Percentiles rank a stretch among this genome's conserved stretches.
Conservation (phyloP, 2,329 filamentous ascomycete species). For the Exutisphaerella laricina region DNA sequence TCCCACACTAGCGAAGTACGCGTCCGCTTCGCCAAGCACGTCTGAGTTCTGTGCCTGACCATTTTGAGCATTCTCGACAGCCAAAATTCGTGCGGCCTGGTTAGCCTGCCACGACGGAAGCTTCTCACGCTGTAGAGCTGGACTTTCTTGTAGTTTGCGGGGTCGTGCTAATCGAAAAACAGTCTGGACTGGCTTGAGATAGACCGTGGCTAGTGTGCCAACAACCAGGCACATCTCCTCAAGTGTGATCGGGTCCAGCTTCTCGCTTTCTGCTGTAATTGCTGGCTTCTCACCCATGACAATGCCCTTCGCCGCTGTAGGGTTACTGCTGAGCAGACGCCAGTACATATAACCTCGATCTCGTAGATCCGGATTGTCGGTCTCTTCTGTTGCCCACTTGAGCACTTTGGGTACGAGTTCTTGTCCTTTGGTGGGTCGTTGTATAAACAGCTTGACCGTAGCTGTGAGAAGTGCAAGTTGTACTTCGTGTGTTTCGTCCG, state of each 20-base stretch:
- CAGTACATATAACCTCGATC: constrained; percentile 99
- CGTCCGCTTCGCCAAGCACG: constrained; percentile 69
- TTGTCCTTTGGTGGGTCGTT: constrained; percentile 89
- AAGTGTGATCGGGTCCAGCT: constrained; percentile 80
- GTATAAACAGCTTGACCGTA: constrained; percentile 96
- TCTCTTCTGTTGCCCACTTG: constrained; percentile 98
- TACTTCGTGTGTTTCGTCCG: constrained; percentile 91
- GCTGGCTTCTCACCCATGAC: constrained; percentile 98
- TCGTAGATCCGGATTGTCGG: constrained; percentile 94
- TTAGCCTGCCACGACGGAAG: constrained; percentile 53
- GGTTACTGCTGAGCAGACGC: constrained; percentile 89
- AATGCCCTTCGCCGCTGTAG: constrained; percentile 74
- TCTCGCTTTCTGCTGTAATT: constrained; percentile 93
- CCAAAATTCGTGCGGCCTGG: constrained; percentile 25
- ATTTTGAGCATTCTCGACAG: constrained; percentile 30
- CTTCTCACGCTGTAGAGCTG: constrained; percentile 72
- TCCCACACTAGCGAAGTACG: constrained; percentile 74
- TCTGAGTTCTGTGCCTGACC: constrained; percentile 18
- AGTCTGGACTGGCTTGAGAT: constrained; percentile 94
- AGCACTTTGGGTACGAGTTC: constrained; percentile 88
- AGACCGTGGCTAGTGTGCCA: constrained; percentile 92
- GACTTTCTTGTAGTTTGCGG: constrained; percentile 71
- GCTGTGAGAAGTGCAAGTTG: constrained; percentile 91
- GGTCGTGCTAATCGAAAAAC: constrained; percentile 88
- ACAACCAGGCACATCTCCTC: constrained; percentile 98